These are phyloP conservation scores for Parafenestella ontariensis DNA, from an alignment of 2,329 filamentous ascomycete genomes.

Conservation along the genomic window DNA sequence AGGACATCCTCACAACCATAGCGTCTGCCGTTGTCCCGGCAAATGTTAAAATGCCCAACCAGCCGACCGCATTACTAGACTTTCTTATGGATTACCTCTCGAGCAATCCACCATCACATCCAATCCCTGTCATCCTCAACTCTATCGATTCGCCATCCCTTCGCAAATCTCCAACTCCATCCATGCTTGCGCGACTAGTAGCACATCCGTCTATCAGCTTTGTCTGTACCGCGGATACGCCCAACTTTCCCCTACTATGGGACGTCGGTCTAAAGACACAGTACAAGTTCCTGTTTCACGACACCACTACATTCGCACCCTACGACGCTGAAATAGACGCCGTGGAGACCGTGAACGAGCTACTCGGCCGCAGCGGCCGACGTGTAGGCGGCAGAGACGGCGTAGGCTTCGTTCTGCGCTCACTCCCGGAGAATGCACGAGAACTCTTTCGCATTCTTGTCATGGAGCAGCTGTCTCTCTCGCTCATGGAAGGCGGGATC, in stretches of 20 bases:
- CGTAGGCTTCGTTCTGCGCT: constrained; percentile 87
- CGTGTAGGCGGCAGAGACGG: constrained; percentile 89
- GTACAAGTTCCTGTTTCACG: constrained; percentile 89
- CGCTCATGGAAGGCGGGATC: constrained; percentile 57
- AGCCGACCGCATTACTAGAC: constrained; percentile 73
- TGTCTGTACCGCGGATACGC: constrained; percentile 83
- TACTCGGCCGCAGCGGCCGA: constrained; percentile 80
- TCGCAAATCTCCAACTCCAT: constrained; percentile 73
- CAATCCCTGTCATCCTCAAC: constrained; percentile 77
- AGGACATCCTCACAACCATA: constrained; percentile 74
- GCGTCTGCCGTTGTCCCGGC: constrained; percentile 65
- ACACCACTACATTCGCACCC: constrained; percentile 86
- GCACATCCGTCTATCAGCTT: constrained; percentile 75
- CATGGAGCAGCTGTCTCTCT: constrained; percentile 78
- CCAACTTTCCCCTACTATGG: constrained; percentile 88
- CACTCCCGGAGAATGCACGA: constrained; percentile 89
- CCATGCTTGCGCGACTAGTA: constrained; percentile 77
- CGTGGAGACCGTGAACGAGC: constrained; percentile 87
- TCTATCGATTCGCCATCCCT: constrained; percentile 83
- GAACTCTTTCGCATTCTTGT: constrained; percentile 86
- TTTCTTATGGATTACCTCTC: constrained; percentile 69
- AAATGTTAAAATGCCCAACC: constrained; percentile 64
- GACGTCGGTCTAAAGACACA: constrained; percentile 82
- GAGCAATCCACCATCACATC: constrained; percentile 40
- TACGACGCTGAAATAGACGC: constrained; percentile 78